Percentiles rank a stretch among this genome's conserved stretches.
These are phyloP conservation scores for Plasmodium falciparum DNA, from an alignment of 169 alveolate genomes.

Conservation along the genomic window DNA sequence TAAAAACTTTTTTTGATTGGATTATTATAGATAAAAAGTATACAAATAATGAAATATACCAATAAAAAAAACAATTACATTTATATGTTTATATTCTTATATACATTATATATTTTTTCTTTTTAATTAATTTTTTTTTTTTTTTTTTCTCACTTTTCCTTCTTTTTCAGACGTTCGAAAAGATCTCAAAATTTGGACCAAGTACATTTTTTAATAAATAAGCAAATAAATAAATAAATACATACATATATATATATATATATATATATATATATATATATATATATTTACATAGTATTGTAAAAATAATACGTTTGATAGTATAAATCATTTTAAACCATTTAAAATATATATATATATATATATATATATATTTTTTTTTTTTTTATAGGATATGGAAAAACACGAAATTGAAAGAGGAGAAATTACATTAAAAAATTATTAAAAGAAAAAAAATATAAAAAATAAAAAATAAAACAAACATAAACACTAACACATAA, in stretches of 20 bases:
- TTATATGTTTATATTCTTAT: too few relatives aligned
- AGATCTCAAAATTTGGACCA: constrained; percentile 15
- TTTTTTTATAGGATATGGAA: constrained; percentile 60
- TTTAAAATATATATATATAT: too few relatives aligned
- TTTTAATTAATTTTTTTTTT: constrained; percentile 1
- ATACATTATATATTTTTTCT: too few relatives aligned
- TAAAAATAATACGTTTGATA: too few relatives aligned
- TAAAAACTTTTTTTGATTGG: constrained; percentile 74
- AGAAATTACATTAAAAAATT: constrained; percentile 41
- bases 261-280: not conserved
- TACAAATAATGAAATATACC: not conserved
- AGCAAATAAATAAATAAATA: not conserved
- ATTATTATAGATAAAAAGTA: constrained; percentile 69
- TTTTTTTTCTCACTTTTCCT: constrained; percentile 8
- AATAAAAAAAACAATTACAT: too few relatives aligned
- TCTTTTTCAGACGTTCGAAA: constrained; percentile 12
- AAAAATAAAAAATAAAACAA: constrained; percentile 3
- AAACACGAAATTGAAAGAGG: constrained; percentile 52
- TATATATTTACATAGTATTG: too few relatives aligned
- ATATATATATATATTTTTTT: not conserved
- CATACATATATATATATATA: too few relatives aligned
- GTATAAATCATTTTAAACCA: too few relatives aligned
- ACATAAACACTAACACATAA: not conserved
- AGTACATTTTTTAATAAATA: constrained; percentile 4
- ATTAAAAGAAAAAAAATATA: not conserved